Evolutionary conservation across 306 rosid species (phyloP), one percentile per base, ranked within the genome.

Genomic region (Psophocarpus tetragonolobus): DNA sequence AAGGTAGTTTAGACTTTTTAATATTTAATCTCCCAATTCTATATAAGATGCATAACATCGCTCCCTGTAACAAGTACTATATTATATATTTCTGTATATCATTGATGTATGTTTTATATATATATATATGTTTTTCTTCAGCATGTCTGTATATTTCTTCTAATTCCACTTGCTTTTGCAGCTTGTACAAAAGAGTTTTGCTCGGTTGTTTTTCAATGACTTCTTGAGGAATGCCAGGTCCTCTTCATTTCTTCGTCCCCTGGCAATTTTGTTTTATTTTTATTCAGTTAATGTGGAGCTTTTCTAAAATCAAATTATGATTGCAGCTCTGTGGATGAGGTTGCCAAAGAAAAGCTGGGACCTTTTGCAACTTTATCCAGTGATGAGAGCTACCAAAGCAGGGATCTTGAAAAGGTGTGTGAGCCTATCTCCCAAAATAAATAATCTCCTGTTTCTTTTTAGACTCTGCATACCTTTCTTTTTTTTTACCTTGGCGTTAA

Each of bases 171-270:
- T 63, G 68, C 84, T 81, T 54, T 64, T 71, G 84, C 97, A 95
- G 97, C 99, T 95, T 61, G 99, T 95, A 54, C 99, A 95, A 86
- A 95, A 95, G 82, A 92, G 97, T 87, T 92, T 95, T 87, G 92
- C 97, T 64, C 97, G 97, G 30, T 85, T 95, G 89, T 68, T 92
- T 73, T 91, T 82, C 85, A 84, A 89, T 21, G 99, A 95, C 74
- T 87, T 87, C 70, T 35, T 86, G 87, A 89, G 92, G 83, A 88
- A 92, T 80, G 83, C 91, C 76, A 88, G 99, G 99, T 95, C 44
- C 74, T 53, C 68, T 60, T 67, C 70, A n/a, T 76, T 74, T 38
- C 45, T 62, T 77, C 63, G 11, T 57, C 74, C 23, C 50, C 68
- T 60, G 51, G 51, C 60, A 71, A 73, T 51, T 42, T 56, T 42